phyloP scores from a whole-genome alignment of 768 basidiomycete species.

The Sporobolomyces roseus region DNA sequence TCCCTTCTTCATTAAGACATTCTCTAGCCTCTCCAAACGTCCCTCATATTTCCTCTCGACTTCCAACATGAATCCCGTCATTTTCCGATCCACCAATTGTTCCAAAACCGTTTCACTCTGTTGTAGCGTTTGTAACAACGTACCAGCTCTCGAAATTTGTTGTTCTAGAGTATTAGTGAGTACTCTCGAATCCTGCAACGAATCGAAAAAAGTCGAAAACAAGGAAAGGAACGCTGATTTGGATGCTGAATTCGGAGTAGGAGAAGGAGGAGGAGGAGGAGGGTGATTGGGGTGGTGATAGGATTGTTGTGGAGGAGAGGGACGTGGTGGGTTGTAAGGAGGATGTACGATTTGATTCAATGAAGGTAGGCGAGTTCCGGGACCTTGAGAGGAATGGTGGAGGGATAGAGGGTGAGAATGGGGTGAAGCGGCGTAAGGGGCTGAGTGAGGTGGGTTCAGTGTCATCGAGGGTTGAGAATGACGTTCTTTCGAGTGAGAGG shows the following conservation, averaged over 20 bases:
- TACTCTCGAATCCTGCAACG: constrained; percentile 71
- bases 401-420: background rate
- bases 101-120: constrained; percentile 25
- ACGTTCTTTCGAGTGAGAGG: background rate
- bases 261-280: background rate
- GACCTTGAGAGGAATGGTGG: too few relatives aligned
- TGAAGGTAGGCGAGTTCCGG: background rate
- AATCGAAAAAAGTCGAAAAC: constrained; percentile 79
- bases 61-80: background rate
- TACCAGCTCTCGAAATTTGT: constrained; percentile 55
- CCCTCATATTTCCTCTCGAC: background rate
- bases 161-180: constrained; percentile 72
- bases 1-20: background rate
- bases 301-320: background rate
- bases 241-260: constrained; percentile 50
- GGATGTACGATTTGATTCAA: too few relatives aligned
- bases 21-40: background rate
- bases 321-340: background rate
- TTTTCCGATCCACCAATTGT: background rate
- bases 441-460: too few relatives aligned
- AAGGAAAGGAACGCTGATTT: constrained; percentile 75
- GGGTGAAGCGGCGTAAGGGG: too few relatives aligned
- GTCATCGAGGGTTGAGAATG: background rate
- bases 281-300: background rate
- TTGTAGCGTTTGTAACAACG: constrained; percentile 34